Evolutionary conservation across 75 land plant species (phyloP), one percentile per base, ranked within the genome.

Genomic region (Pseudotsuga menziesii): DNA sequence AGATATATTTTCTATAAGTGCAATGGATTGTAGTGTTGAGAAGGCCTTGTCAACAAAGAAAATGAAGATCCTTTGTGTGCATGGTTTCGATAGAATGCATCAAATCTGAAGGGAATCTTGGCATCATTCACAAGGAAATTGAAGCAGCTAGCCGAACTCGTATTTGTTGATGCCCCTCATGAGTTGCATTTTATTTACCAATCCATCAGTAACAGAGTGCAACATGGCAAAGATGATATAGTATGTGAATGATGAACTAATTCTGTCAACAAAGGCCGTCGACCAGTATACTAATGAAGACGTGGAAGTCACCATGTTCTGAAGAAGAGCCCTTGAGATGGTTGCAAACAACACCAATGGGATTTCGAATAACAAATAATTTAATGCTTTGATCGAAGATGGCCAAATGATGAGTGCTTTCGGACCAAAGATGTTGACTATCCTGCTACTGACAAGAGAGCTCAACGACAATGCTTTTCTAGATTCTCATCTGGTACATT

Each of bases 1-100:
- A 66, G 70, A 66, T 35, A 19, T 17, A 66, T 32, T 29, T 35
- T 16, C 26, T 16, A 19, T 17, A 66, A 39, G 70, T 20, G 17
- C 20, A 39, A 66, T 66, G 70, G 64, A 13, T 61, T 26, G 32
- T 12, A 3, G 29, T 12, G 15, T 66, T 39, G 35, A 32, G 35
- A 29, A 66, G 70, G 70, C 19, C 41, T 19, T 58, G 64, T 56
- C 62, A 69, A 55, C 64, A 29, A 85, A 85, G 55, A 94, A 92
- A 77, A 76, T 96, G 63, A 82, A 86, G 83, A 83, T 96, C 36
- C 85, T 96, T 56, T 93, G 98, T 78, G 80, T 96, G 87, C 98
- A 96, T 80, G 98, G 98, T 96, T 96, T 76, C 86, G 98, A 32
- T 96, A 96, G 78, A 93, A 88, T 81, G 94, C 94, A 20, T 91